These are phyloP conservation scores for Sporothrix schenckii DNA, from an alignment of 2,329 filamentous ascomycete species.

Conservation along the genomic window DNA sequence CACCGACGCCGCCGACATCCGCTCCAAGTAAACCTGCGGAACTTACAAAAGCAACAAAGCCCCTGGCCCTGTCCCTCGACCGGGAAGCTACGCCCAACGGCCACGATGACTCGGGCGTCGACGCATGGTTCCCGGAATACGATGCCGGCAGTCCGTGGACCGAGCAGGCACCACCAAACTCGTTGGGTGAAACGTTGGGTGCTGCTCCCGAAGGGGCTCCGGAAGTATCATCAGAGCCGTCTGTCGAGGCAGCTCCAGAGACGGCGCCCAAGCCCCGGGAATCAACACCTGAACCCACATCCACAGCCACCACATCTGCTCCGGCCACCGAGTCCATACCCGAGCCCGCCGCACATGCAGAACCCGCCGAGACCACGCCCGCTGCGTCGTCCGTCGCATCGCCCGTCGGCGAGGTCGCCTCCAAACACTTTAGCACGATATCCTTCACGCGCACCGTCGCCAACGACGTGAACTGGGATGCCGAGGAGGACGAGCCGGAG, in stretches of 20 bases:
- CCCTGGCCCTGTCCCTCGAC: conserved; percentile 10
- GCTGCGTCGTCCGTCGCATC: conserved; percentile 12
- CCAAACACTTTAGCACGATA: conserved; percentile 62
- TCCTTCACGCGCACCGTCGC: conserved; percentile 68
- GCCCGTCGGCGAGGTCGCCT: conserved; percentile 24
- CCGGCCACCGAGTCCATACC: conserved; percentile 10
- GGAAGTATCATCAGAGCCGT: background rate
- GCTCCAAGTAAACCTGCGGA: background rate
- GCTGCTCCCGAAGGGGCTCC: background rate
- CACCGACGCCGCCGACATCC: background rate
- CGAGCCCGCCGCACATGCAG: background rate
- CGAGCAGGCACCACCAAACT: conserved; percentile 8
- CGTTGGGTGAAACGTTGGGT: background rate
- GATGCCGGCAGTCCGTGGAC: conserved; percentile 39
- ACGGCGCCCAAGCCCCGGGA: background rate
- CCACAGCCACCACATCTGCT: background rate
- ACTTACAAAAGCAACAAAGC: background rate
- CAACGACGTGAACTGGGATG: conserved; percentile 62
- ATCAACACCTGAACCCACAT: conserved; percentile 15
- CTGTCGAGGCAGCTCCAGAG: background rate
- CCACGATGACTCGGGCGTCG: conserved; percentile 30
- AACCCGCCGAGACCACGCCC: conserved; percentile 10
- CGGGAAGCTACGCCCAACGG: conserved; percentile 1
- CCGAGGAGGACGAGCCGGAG: conserved; percentile 61
- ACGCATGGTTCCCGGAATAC: conserved; percentile 43